Conservation (phyloP, 768 basidiomycete genomes). For the Melanogaster broomeanus region DNA sequence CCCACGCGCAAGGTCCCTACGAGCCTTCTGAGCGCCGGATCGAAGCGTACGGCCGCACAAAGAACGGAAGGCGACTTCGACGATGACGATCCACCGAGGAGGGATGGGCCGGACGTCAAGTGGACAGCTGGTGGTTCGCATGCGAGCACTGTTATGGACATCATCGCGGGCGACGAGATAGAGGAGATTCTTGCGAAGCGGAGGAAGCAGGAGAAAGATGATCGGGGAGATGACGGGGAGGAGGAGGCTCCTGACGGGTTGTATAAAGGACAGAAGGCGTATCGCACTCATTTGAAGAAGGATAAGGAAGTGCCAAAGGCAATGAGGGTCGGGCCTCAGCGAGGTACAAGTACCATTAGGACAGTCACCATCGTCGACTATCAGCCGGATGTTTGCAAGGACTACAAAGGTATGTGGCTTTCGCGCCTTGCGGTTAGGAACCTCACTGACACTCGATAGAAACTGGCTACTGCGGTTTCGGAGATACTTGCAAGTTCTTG, state of each 20-base stretch:
- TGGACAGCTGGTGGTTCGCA: slow-evolving; percentile 82
- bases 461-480: slow-evolving; percentile 98
- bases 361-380: slow-evolving; percentile 97
- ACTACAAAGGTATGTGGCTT: slow-evolving; percentile 86
- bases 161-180: slow-evolving; percentile 80
- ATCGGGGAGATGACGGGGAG: slow-evolving; percentile 52
- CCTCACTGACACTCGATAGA: slow-evolving; percentile 49
- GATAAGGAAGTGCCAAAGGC: slow-evolving; percentile 83
- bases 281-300: slow-evolving; percentile 79
- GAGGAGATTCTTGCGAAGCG: slow-evolving; percentile 76
- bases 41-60: slow-evolving; percentile 60
- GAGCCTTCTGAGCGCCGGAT: slow-evolving; percentile 79
- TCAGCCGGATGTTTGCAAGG: slow-evolving; percentile 99
- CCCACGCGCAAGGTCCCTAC: slow-evolving; percentile 67
- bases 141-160: slow-evolving; percentile 68
- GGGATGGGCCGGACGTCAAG: slow-evolving; percentile 64
- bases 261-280: slow-evolving; percentile 84
- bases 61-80: slow-evolving; percentile 47
- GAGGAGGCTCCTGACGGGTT: slow-evolving; percentile 71
- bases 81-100: slow-evolving; percentile 43
- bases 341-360: slow-evolving; percentile 77
- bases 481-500: slow-evolving; percentile 98
- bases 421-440: background rate
- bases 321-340: slow-evolving; percentile 83
- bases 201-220: slow-evolving; percentile 53